A percentile compares a stretch with the other conserved stretches of the same genome.
Conservation (phyloP, 768 basidiomycete species). For the Cantharellus anzutake region DNA sequence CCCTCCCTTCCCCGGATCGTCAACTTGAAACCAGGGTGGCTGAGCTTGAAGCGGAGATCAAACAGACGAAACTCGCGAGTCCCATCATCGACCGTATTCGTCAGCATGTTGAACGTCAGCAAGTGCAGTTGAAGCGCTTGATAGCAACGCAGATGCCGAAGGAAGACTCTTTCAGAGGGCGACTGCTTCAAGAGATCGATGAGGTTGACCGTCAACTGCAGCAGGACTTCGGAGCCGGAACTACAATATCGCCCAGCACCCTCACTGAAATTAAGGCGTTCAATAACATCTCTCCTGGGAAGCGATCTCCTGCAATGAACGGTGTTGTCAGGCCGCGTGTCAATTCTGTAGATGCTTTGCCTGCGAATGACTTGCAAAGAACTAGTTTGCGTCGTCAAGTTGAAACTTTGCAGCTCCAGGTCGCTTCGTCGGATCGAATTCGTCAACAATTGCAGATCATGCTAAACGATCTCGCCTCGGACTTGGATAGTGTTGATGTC, state of each 20-base stretch:
- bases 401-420: constrained; percentile 45
- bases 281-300: constrained; percentile 29
- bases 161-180: constrained; percentile 41
- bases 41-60: constrained; percentile 40
- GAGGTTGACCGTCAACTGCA: constrained; percentile 37
- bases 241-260: constrained; percentile 2
- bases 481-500: constrained; percentile 44
- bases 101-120: constrained; percentile 44
- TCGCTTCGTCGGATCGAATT: constrained; percentile 47
- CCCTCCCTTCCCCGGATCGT: constrained; percentile 33
- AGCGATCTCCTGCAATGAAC: constrained; percentile 18
- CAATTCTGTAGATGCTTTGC: constrained; percentile 18
- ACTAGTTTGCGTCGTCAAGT: constrained; percentile 40
- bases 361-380: constrained; percentile 25
- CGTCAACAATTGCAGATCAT: constrained; percentile 43
- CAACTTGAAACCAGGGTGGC: constrained; percentile 44
- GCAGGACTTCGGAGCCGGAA: constrained; percentile 25
- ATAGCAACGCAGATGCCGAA: constrained; percentile 36
- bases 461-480: constrained; percentile 36
- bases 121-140: constrained; percentile 51
- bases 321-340: constrained; percentile 20
- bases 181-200: constrained; percentile 43
- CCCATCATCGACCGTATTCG: constrained; percentile 34
- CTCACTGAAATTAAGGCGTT: constrained; percentile 20
- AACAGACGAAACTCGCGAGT: constrained; percentile 34